A percentile compares a stretch with the other conserved stretches of the same genome.
phyloP scores from a whole-genome alignment of 1,139 yeast species.

The Magnusiomyces suaveolens region DNA sequence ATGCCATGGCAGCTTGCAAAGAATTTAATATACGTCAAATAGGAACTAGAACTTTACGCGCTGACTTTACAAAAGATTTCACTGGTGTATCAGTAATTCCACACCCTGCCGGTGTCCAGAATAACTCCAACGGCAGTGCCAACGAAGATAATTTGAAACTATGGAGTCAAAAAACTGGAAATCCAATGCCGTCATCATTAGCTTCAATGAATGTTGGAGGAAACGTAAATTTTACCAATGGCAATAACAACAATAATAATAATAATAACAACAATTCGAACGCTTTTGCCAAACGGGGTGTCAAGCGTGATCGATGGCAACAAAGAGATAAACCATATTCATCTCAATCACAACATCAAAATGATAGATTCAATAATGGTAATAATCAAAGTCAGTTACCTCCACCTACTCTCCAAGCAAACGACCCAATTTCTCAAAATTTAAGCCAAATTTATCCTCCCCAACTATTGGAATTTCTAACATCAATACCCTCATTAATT shows the following conservation, averaged over 20 bases:
- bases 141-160: not conserved
- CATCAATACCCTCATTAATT: conserved; percentile 58
- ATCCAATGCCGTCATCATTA: not conserved
- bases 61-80: conserved; percentile 52
- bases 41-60: conserved; percentile 55
- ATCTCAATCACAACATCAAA: not conserved
- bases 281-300: not conserved
- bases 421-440: conserved; percentile 53
- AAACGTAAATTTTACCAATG: not conserved
- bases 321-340: not conserved
- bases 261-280: not conserved
- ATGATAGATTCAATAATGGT: conserved; percentile 13
- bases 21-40: conserved; percentile 60
- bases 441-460: conserved; percentile 49
- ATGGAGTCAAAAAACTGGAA: not conserved
- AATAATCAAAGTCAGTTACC: conserved; percentile 11
- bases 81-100: conserved; percentile 6
- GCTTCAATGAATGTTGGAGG: not conserved
- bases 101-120: conserved; percentile 4
- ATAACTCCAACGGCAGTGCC: not conserved
- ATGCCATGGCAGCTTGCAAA: conserved; percentile 73
- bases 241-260: conserved; percentile 9
- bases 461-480: conserved; percentile 46
- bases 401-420: conserved; percentile 30
- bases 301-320: not conserved